Base-by-base conservation (phyloP, 371 early-diverging fungal species). In the Mucor saturninus region DNA sequence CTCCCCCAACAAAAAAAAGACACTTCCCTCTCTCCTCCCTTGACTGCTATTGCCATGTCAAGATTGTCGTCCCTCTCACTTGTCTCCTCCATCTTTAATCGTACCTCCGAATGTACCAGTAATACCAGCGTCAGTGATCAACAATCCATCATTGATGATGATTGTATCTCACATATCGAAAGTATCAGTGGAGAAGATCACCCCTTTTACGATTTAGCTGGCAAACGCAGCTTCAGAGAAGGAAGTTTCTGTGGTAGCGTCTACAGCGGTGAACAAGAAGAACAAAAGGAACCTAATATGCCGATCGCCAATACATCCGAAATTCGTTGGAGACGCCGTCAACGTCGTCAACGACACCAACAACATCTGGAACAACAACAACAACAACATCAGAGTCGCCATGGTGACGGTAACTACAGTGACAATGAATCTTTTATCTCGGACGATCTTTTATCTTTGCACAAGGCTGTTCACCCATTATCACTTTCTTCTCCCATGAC, bases 31-130 rank as follows among this genome's bases (percentile, higher is more conserved):
- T 21, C 26, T 52, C 29, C 28, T 46, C 65, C 8, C 15, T 66
- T 9, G 21, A 64, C 67, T 21, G 61, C 72, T 6, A 51, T 72
- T 37, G 65, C 74, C 28, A 70, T 76, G 71, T 71, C 74, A 1
- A 59, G 72, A 61, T 32, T 66, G 21, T 73, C 77, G 31, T 73
- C 74, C 37, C 40, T 67, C n/a, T 76, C 76, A 0, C 28, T 69
- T 40, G 59, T 75, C 50, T 72, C 79, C 13, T 72, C 74, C 2
- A 54, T 78, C 11, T 78, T 78, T 58, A 65, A 75, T 32, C 61
- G 70, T 40, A 32, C 71, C 2, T 26, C 48, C 38, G 28, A 30
- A 2, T 26, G 30, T 9, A 15, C 59, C 4, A 30, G 28, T 31
- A 65, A 54, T 32, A 62, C 64, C 14, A 61, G 68, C 5, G 31